phyloP scores from a whole-genome alignment of 169 alveolate genomes.

The Plasmodium falciparum region DNA sequence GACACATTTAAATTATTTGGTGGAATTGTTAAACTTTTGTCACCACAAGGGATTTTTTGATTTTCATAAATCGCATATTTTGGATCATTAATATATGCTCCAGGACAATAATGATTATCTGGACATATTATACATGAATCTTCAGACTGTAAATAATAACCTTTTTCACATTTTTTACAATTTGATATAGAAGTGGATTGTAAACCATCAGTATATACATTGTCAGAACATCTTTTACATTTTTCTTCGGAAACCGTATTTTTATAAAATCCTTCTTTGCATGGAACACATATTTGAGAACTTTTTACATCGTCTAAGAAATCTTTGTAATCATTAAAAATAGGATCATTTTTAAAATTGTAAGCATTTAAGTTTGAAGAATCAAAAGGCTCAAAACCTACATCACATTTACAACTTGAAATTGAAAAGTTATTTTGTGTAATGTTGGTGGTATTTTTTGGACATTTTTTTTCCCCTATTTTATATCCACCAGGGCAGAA shows the following conservation, averaged over 20 bases:
- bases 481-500: conserved; percentile 83
- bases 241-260: conserved; percentile 32
- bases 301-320: conserved; percentile 41
- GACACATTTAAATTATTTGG: conserved; percentile 79
- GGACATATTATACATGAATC: conserved; percentile 80
- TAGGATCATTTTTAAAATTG: conserved; percentile 49
- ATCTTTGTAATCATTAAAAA: conserved; percentile 54
- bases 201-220: conserved; percentile 60
- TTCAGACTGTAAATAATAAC: conserved; percentile 76
- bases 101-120: conserved; percentile 82
- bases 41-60: conserved; percentile 76
- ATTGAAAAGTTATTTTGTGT: conserved; percentile 35
- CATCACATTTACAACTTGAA: conserved; percentile 65
- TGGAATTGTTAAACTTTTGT: conserved; percentile 62
- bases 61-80: conserved; percentile 63
- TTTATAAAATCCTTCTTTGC: conserved; percentile 57
- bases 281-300: conserved; percentile 67
- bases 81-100: conserved; percentile 54
- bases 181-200: conserved; percentile 57
- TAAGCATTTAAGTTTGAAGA: conserved; percentile 34
- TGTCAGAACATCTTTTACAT: conserved; percentile 59
- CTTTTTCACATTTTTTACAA: conserved; percentile 79
- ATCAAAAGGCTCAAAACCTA: conserved; percentile 63
- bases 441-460: conserved; percentile 79
- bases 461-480: conserved; percentile 78